These are phyloP conservation scores for Adenanthera pavonina DNA, from an alignment of 306 rosid genomes.

Conservation along the genomic window DNA sequence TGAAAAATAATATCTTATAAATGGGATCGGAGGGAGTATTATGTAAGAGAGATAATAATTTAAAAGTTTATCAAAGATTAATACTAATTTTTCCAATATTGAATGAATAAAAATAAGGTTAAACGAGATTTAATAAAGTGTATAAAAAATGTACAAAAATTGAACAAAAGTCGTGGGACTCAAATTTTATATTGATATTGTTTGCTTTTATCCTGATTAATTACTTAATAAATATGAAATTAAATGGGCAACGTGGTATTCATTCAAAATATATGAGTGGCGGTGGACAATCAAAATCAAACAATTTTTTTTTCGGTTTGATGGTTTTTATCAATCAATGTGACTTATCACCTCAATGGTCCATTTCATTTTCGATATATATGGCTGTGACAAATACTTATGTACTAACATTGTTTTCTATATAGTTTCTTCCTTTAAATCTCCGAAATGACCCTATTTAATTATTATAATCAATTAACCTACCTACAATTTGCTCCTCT, in stretches of 20 bases:
- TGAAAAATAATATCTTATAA: too few relatives aligned
- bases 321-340: constrained; percentile 31
- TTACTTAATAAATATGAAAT: background rate
- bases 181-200: too few relatives aligned
- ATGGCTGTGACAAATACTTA: constrained; percentile 3
- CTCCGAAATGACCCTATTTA: background rate
- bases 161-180: too few relatives aligned
- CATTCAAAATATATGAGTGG: background rate
- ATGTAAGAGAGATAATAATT: too few relatives aligned
- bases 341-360: constrained; percentile 39
- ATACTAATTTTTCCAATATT: too few relatives aligned
- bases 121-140: background rate
- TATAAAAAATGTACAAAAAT: too few relatives aligned
- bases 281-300: background rate
- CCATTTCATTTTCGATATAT: background rate
- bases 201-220: background rate
- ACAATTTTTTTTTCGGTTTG: constrained; percentile 14
- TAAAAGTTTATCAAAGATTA: too few relatives aligned
- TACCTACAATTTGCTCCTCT: constrained; percentile 36
- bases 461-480: background rate
- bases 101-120: too few relatives aligned
- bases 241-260: background rate
- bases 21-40: too few relatives aligned
- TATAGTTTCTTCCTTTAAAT: background rate
- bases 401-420: background rate